phyloP scores from a whole-genome alignment of 2,329 filamentous ascomycete genomes.

The Xylaria sp. region DNA sequence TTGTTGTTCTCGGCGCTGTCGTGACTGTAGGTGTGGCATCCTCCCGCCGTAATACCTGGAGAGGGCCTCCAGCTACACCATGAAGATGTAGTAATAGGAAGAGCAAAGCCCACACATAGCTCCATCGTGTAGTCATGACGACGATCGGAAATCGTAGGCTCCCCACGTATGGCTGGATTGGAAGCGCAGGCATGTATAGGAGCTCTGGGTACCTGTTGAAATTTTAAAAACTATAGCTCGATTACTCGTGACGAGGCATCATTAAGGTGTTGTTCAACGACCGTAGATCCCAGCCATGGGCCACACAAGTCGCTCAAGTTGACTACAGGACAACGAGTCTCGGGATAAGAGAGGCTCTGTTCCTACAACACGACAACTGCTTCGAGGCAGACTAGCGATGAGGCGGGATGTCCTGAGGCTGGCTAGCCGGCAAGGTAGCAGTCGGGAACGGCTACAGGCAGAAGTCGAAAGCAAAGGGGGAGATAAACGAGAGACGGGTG shows the following conservation, averaged over 20 bases:
- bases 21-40: slow-evolving; percentile 47
- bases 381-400: slow-evolving; percentile 14
- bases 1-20: slow-evolving; percentile 40
- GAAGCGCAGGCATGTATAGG: slow-evolving; percentile 13
- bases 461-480: slow-evolving; percentile 23
- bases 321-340: slow-evolving; percentile 4
- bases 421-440: slow-evolving; percentile 21
- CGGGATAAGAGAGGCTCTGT: slow-evolving; percentile 7
- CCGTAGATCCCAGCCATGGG: slow-evolving; percentile 21
- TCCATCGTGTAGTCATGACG: slow-evolving; percentile 52
- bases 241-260: slow-evolving; percentile 39
- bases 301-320: slow-evolving; percentile 2
- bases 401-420: slow-evolving; percentile 17
- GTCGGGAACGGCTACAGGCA: slow-evolving; percentile 23
- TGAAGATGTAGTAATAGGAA: slow-evolving; percentile 55
- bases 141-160: background rate
- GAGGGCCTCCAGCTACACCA: slow-evolving; percentile 51
- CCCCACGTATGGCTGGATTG: slow-evolving; percentile 7
- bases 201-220: slow-evolving; percentile 31
- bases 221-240: slow-evolving; percentile 30
- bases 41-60: slow-evolving; percentile 51
- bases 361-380: background rate
- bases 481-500: slow-evolving; percentile 27
- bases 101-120: slow-evolving; percentile 54
- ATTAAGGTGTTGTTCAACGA: slow-evolving; percentile 30